Base-by-base conservation (phyloP, 1,284 basidiomycete genomes). In the Cutaneotrichosporon daszewskae region DNA sequence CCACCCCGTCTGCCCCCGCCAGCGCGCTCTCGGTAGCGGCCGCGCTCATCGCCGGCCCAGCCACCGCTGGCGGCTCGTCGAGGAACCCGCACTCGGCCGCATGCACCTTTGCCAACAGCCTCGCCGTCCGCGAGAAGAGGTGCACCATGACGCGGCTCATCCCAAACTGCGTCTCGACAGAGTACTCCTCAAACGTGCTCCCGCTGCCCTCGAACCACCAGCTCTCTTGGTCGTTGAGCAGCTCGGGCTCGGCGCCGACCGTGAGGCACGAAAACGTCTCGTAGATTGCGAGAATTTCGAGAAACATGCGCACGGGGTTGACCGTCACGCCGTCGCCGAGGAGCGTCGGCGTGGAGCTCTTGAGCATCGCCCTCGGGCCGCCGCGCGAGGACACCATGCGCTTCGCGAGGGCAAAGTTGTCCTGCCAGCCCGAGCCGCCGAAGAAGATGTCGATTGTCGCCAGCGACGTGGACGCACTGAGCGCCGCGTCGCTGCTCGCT, bases 81-180 rank as follows among this genome's bases (percentile, higher is more conserved):
- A 62, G 54, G 7, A 53, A 44, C 2, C 32, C 16, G 16, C 44
- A 37, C 14, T 52, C 45, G 24, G 49, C 42, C 5, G 42, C 43
- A 4, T 50, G 25, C 8, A 63, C 55, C 11, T 61, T 56, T 7
- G 61, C 48, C 13, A 70, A 47, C 0, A 68, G 57, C 6, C 60
- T 50, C 5, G 66, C 60, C 5, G 62, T 42, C 6, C 66, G 58
- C 6, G 54, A 51, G 26, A 68, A 63, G 16, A 70, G 58, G 39
- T 64, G 59, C 4, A 68, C 64, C 62, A 68, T 68, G 29, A 60
- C 57, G 32, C 62, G 59, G n/a, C 62, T 63, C 60, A 70, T 72
- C 46, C 75, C 77, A 57, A 76, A 75, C 45, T 74, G 72, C 55
- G 71, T 74, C 59, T 78, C 77, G 22, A 75, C 72, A 45, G 71